Base-by-base conservation (phyloP, 257 asterid species). In the Plantago ovata region DNA sequence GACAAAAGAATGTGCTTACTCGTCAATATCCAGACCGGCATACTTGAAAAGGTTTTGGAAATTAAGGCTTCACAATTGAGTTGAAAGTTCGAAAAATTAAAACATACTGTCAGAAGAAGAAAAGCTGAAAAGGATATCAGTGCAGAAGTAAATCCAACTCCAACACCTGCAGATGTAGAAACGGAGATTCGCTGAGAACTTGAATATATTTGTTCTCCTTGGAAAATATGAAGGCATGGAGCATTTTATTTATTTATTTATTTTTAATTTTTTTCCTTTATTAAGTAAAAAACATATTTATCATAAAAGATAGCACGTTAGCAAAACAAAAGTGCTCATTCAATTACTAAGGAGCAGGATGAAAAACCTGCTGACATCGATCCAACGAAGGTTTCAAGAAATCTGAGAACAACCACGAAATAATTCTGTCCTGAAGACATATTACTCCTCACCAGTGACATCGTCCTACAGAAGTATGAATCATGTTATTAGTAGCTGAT, bases 111-210 rank as follows among this genome's bases (percentile, higher is more conserved):
- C 38, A 18, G 39, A 59, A 69, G 62, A 62, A 75, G 43, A 56
- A 28, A 28, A 4, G 36, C 36, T 28, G 3, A 58, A 67, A 80
- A 86, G 97, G 99, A 93, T 93, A 93, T 93, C 69, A 89, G 77
- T 72, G 99, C 96, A 66, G 99, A 86, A 55, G 78, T 85, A 71
- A 93, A 89, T 67, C 99, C 99, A 79, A 86, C 99, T 76, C 96
- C 99, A 81, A 93, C 95, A 59, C 99, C 99, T 93, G 89, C 69
- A 72, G 41, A 72, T 66, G 58, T 28, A 28, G 0, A 28, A 28
- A 28, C 36, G 7, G 7, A 0, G 36, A 28, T 0, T 28, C 0
- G 36, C 7, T 28, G 36, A 28, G 36, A 28, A 8, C 36, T 28
- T 28, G 36, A 28, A 28, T 6, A 24, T 24, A 24, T 24, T 24